Evolutionary conservation across 306 rosid genomes (phyloP).

Genomic region (Dicorynia guianensis): DNA sequence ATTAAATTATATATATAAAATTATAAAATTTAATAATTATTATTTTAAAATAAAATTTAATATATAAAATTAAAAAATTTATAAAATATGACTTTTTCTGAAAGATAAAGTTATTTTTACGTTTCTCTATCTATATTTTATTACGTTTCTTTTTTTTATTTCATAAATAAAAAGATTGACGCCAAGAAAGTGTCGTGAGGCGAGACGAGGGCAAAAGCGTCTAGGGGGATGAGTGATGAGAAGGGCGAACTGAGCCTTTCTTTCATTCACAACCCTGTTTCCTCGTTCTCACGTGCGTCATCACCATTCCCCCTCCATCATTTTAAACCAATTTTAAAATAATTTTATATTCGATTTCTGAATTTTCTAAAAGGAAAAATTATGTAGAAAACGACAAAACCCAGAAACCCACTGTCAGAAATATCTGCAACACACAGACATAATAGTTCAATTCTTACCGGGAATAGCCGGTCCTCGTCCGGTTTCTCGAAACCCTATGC

Average conservation of each 20-base stretch:
- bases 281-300: slow-evolving; percentile 80
- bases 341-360: neutral
- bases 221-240: slow-evolving; percentile 60
- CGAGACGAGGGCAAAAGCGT: slow-evolving; percentile 37
- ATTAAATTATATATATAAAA: too few relatives aligned
- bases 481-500: slow-evolving; percentile 66
- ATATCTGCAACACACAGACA: slow-evolving; percentile 55
- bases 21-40: too few relatives aligned
- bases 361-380: neutral
- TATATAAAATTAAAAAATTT: too few relatives aligned
- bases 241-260: slow-evolving; percentile 60
- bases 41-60: too few relatives aligned
- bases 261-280: slow-evolving; percentile 54
- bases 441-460: slow-evolving; percentile 62
- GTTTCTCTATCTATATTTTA: too few relatives aligned
- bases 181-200: slow-evolving; percentile 51
- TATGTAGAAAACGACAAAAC: slow-evolving; percentile 59
- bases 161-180: neutral
- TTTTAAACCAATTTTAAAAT: neutral
- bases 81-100: too few relatives aligned
- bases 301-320: slow-evolving; percentile 37
- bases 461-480: slow-evolving; percentile 64
- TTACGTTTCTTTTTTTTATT: too few relatives aligned
- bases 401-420: slow-evolving; percentile 61
- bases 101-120: too few relatives aligned